These are phyloP conservation scores for Penicillium sp. DNA, from an alignment of 2,329 filamentous ascomycete species.

Conservation along the genomic window DNA sequence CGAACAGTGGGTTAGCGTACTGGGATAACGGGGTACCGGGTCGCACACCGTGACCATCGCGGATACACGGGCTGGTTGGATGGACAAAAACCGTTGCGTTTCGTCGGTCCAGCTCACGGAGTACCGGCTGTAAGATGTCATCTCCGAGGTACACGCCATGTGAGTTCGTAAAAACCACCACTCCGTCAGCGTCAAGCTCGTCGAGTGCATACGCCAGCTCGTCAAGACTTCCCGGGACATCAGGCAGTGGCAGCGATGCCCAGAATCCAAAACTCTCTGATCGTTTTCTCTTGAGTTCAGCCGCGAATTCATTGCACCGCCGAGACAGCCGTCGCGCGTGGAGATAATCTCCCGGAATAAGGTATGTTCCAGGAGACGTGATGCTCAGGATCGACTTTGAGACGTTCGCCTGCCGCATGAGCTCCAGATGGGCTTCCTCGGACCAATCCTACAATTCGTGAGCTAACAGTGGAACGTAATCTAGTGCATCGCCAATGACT, in stretches of 20 bases:
- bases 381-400: constrained; percentile 5
- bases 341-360: neutral
- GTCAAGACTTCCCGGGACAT: neutral
- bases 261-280: neutral
- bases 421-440: neutral
- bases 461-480: too few species aligned
- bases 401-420: neutral
- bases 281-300: neutral
- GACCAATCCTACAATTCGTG: neutral
- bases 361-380: constrained; percentile 2
- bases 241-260: constrained; percentile 1
- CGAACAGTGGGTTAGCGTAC: neutral
- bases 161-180: neutral
- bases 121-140: neutral
- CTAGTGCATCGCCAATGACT: too few species aligned
- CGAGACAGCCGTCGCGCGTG: neutral
- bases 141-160: constrained; percentile 2
- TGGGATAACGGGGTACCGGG: neutral
- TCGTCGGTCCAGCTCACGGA: neutral
- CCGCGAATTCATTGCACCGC: neutral
- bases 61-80: constrained; percentile 3
- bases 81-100: constrained; percentile 1
- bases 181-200: constrained; percentile 1
- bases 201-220: neutral
- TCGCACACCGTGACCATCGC: neutral